Conservation (phyloP, 2,329 filamentous ascomycete genomes). For the Talaromyces sp. region DNA sequence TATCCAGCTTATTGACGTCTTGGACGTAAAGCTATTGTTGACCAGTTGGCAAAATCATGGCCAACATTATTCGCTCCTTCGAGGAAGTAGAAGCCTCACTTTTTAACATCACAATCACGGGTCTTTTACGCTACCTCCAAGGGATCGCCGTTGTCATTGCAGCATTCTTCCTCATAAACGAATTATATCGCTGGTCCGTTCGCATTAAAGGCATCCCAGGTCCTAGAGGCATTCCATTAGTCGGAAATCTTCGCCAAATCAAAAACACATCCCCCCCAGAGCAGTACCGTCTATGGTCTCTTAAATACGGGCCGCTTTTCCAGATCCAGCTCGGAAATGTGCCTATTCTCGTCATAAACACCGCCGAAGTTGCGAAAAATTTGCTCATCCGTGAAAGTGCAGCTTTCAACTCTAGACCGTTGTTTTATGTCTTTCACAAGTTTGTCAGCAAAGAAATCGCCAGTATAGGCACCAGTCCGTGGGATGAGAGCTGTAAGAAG, state of each 20-base stretch:
- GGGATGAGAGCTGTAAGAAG: conserved; percentile 13
- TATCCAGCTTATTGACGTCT: no score
- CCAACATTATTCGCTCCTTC: not conserved
- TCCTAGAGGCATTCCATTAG: conserved; percentile 1
- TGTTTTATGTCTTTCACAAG: conserved; percentile 46
- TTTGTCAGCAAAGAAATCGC: conserved; percentile 18
- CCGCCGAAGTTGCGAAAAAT: conserved; percentile 35
- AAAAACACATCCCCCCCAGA: conserved; percentile 18
- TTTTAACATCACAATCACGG: not conserved
- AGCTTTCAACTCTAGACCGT: conserved; percentile 37
- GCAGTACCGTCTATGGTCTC: conserved; percentile 40
- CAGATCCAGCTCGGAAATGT: conserved; percentile 45
- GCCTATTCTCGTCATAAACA: conserved; percentile 42
- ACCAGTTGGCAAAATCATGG: not conserved
- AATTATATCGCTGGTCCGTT: conserved; percentile 7
- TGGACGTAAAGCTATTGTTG: not conserved
- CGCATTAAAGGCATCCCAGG: conserved; percentile 7
- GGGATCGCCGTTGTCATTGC: not conserved
- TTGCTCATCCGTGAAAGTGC: conserved; percentile 41
- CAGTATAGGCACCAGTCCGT: conserved; percentile 14
- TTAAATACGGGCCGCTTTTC: conserved; percentile 38
- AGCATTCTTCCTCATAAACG: conserved; percentile 1
- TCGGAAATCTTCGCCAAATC: conserved; percentile 6
- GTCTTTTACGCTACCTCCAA: not conserved
- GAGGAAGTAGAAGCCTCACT: not conserved